Percentiles rank a stretch among this genome's conserved stretches.
These are phyloP conservation scores for Cladophialophora psammophila DNA, from an alignment of 2,329 filamentous ascomycete genomes.

Conservation along the genomic window DNA sequence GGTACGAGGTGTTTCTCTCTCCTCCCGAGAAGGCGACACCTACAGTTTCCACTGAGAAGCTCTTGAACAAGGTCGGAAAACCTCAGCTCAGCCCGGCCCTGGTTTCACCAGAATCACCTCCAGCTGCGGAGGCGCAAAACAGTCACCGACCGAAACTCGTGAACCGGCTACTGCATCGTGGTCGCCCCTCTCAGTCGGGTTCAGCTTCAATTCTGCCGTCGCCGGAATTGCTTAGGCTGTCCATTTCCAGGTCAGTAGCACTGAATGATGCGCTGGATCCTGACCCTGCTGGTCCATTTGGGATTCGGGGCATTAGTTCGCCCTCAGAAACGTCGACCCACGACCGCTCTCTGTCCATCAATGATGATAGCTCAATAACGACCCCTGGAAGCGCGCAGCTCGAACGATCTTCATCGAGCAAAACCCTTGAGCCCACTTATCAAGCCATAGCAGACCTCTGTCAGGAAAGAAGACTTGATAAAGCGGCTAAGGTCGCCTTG, in stretches of 20 bases:
- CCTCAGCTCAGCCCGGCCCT: slow-evolving; percentile 3
- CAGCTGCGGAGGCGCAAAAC: background rate
- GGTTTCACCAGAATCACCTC: slow-evolving; percentile 12
- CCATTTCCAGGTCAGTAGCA: slow-evolving; percentile 22
- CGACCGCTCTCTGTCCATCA: slow-evolving; percentile 21
- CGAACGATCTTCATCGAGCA: slow-evolving; percentile 27
- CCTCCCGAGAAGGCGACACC: slow-evolving; percentile 22
- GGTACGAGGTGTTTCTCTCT: slow-evolving; percentile 34
- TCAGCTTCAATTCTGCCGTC: slow-evolving; percentile 13
- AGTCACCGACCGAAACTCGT: slow-evolving; percentile 19
- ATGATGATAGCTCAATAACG: slow-evolving; percentile 28
- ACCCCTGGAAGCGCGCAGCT: slow-evolving; percentile 21
- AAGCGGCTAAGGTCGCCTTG: slow-evolving; percentile 33
- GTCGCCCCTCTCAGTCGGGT: slow-evolving; percentile 26
- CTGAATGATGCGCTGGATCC: slow-evolving; percentile 23
- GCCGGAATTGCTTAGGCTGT: slow-evolving; percentile 20
- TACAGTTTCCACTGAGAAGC: slow-evolving; percentile 8
- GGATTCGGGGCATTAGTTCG: slow-evolving; percentile 25
- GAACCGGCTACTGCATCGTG: slow-evolving; percentile 24
- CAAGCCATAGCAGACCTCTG: slow-evolving; percentile 31
- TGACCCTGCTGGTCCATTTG: slow-evolving; percentile 8
- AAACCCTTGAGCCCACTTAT: slow-evolving; percentile 33
- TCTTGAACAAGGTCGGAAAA: slow-evolving; percentile 2
- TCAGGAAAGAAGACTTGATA: slow-evolving; percentile 27
- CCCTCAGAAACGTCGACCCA: slow-evolving; percentile 33